Percentiles rank a stretch among this genome's conserved stretches.
These are phyloP conservation scores for Narthecium ossifragum DNA, from an alignment of 106 monocot genomes.

Conservation along the genomic window DNA sequence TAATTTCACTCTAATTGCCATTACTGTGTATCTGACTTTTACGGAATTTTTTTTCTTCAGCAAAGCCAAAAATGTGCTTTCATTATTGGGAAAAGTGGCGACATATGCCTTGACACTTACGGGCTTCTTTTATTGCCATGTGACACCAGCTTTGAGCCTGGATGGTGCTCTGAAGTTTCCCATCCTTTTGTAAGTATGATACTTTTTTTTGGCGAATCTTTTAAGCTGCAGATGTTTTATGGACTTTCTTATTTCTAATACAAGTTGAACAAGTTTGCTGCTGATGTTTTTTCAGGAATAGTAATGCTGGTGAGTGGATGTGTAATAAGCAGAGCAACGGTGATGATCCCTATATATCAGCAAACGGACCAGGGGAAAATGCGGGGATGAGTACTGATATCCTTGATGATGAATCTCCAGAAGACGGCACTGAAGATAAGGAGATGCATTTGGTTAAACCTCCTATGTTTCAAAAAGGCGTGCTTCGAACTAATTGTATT, in stretches of 20 bases:
- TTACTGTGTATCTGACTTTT: no score
- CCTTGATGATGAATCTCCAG: conserved; percentile 5
- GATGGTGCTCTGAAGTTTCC: conserved; percentile 30
- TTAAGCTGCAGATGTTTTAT: no score
- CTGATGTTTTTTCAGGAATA: conserved; percentile 18
- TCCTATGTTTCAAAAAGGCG: conserved; percentile 55
- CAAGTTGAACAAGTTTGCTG: not conserved
- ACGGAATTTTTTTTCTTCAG: conserved; percentile 30
- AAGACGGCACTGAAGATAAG: conserved; percentile 14
- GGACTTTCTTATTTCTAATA: not conserved
- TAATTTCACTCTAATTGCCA: no score
- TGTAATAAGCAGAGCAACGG: conserved; percentile 7
- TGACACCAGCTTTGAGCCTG: conserved; percentile 25
- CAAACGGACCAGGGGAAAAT: conserved; percentile 25
- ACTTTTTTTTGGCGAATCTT: no score
- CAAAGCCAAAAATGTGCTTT: conserved; percentile 57
- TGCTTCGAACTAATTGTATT: conserved; percentile 91
- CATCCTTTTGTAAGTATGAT: conserved; percentile 28
- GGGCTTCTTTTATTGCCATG: conserved; percentile 69
- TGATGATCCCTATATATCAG: conserved; percentile 13
- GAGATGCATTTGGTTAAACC: conserved; percentile 24
- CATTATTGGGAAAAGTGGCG: conserved; percentile 55
- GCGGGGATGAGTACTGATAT: conserved; percentile 12
- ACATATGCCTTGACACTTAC: conserved; percentile 55
- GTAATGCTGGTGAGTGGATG: conserved; percentile 6